Evolutionary conservation across 2,329 filamentous ascomycete species (phyloP).

Genomic region (Aspergillus sp.): DNA sequence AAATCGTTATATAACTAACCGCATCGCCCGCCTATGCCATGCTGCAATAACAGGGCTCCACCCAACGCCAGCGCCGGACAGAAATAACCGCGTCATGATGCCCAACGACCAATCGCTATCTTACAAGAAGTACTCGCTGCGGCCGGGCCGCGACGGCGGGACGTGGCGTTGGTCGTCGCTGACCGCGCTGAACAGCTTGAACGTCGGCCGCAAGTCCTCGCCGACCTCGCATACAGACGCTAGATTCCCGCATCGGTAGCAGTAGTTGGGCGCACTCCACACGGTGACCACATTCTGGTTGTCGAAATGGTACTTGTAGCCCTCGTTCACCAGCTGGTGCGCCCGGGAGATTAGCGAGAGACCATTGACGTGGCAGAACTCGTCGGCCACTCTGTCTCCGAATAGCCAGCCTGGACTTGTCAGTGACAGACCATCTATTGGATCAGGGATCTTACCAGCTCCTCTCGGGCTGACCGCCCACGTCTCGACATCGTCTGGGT

Average conservation of each 20-base stretch:
- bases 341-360: conserved; percentile 62
- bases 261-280: conserved; percentile 80
- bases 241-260: conserved; percentile 94
- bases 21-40: conserved; percentile 9
- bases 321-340: conserved; percentile 67
- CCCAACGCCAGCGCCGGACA: conserved; percentile 28
- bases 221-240: conserved; percentile 82
- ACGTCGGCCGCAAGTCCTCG: conserved; percentile 76
- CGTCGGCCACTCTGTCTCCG: conserved; percentile 62
- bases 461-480: conserved; percentile 62
- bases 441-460: conserved; percentile 42
- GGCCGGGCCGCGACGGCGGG: conserved; percentile 34
- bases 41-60: conserved; percentile 9
- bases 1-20: conserved; percentile 30
- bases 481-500: conserved; percentile 61
- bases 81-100: conserved; percentile 13
- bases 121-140: conserved; percentile 42
- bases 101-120: conserved; percentile 11
- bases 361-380: conserved; percentile 70
- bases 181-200: conserved; percentile 50
- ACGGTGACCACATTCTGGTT: conserved; percentile 86
- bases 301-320: conserved; percentile 86
- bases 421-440: too few species aligned
- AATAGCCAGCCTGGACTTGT: conserved; percentile 46
- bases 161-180: conserved; percentile 39